Evolutionary conservation across 1,284 basidiomycete species (phyloP).

Genomic region (Phlebopus sp.): DNA sequence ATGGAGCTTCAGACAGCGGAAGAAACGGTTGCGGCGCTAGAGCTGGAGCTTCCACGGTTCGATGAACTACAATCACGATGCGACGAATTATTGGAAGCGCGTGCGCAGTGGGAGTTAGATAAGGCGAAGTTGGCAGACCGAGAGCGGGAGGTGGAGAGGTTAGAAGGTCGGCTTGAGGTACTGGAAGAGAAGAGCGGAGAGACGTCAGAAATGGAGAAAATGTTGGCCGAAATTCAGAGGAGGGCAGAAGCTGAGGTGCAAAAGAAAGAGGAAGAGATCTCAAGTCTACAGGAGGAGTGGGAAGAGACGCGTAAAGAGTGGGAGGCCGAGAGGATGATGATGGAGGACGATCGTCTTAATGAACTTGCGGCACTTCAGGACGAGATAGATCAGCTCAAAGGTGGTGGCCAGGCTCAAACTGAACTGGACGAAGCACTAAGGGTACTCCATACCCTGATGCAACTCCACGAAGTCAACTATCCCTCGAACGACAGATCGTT

Average conservation of each 20-base stretch:
- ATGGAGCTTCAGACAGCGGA: slow-evolving; percentile 65
- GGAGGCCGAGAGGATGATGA: slow-evolving; percentile 49
- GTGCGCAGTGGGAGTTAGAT: slow-evolving; percentile 54
- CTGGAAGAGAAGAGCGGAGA: slow-evolving; percentile 46
- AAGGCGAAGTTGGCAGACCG: slow-evolving; percentile 43
- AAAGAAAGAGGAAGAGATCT: slow-evolving; percentile 49
- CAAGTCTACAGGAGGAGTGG: slow-evolving; percentile 47
- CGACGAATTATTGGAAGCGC: slow-evolving; percentile 48
- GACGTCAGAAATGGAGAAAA: slow-evolving; percentile 38
- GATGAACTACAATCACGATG: slow-evolving; percentile 52
- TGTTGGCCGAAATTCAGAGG: slow-evolving; percentile 36
- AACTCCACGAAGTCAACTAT: slow-evolving; percentile 51
- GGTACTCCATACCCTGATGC: slow-evolving; percentile 47
- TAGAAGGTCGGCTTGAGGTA: slow-evolving; percentile 44
- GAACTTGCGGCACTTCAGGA: slow-evolving; percentile 38
- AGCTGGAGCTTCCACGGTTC: slow-evolving; percentile 59
- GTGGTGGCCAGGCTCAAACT: slow-evolving; percentile 34
- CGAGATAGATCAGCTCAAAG: slow-evolving; percentile 40
- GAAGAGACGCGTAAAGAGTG: slow-evolving; percentile 55
- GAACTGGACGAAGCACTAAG: slow-evolving; percentile 51
- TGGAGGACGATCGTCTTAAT: slow-evolving; percentile 53
- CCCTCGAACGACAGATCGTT: slow-evolving; percentile 51
- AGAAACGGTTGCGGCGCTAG: slow-evolving; percentile 57
- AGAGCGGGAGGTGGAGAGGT: slow-evolving; percentile 42
- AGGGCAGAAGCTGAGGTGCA: slow-evolving; percentile 36